phyloP scores from a whole-genome alignment of 2,329 filamentous ascomycete species.

The Sporothrix brunneoviolacea region DNA sequence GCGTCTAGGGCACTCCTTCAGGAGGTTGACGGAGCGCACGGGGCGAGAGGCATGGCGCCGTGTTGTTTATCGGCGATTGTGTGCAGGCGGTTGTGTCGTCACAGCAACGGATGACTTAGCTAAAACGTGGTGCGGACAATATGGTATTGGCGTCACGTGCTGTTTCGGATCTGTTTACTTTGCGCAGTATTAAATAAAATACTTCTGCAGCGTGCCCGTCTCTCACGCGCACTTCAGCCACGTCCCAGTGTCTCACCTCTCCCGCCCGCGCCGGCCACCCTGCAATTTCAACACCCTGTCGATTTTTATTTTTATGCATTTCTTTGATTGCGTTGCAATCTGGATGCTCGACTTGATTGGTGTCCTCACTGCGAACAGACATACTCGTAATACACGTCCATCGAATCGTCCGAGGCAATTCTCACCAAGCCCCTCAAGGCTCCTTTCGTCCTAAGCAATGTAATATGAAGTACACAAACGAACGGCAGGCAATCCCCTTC shows the following conservation, averaged over 20 bases:
- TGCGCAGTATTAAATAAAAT: not conserved
- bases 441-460: too few species aligned
- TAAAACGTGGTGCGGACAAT: not conserved
- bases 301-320: not conserved
- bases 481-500: too few species aligned
- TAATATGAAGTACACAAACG: too few species aligned
- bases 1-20: not conserved
- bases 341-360: not conserved
- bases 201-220: conserved; percentile 1
- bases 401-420: too few species aligned
- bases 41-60: not conserved
- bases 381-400: too few species aligned
- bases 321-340: not conserved
- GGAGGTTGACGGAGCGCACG: not conserved
- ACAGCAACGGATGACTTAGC: conserved; percentile 8
- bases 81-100: not conserved
- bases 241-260: not conserved
- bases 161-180: not conserved
- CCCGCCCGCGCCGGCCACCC: not conserved
- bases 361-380: not conserved
- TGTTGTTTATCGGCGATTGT: conserved; percentile 8
- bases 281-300: conserved; percentile 8
- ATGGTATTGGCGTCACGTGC: conserved; percentile 3
- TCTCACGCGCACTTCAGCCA: not conserved
- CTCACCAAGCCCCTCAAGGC: too few species aligned